Evolutionary conservation across 2,329 filamentous ascomycete species (phyloP), one percentile per base, ranked within the genome.

Genomic region (Penicillium griseofulvum): DNA sequence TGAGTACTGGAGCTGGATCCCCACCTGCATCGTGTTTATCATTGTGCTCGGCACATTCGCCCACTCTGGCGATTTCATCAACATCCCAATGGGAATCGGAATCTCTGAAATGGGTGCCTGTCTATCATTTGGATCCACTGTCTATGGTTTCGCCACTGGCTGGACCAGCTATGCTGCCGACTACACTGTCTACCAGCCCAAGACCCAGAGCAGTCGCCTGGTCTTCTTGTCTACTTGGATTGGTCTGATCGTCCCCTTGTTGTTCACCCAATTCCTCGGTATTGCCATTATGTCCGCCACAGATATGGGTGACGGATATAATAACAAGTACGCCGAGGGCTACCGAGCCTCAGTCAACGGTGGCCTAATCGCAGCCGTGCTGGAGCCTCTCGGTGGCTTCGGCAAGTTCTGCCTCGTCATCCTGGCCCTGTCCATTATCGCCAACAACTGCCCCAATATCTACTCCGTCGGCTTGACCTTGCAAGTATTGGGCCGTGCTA

Each of bases 161-260:
- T 94, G 90, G 89, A 85, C 87, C 1, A 82, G 82, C 7, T 89
- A 87, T 56, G 88, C 89, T 0, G 86, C 88, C 9, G 89, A 93
- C 68, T 93, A 91, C 71, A 90, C 87, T 22, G 87, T 90, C 48
- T 92, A 92, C 72, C 89, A 91, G 65, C 88, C 88, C 0, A 76
- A 79, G 3, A 78, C 74, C 24, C 84, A 84, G 38, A 81, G 82
- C 29, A 80, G 83, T 22, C 70, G 70, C 39, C 84, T 85, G 57
- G 79, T 91, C 57, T 93, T 92, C 72, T 64, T 83, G 56, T 85
- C 84, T 68, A 89, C 88, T 29, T 89, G 86, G 70, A 68, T 77
- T 24, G 90, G 90, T 10, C 78, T 94, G 14, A 82, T 88, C 59
- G 74, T 89, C 59, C 86, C 88, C 1, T 81, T 93, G 1, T 77